Evolutionary conservation across 768 basidiomycete species (phyloP), one percentile per base, ranked within the genome.

Genomic region (Mycena amicta): DNA sequence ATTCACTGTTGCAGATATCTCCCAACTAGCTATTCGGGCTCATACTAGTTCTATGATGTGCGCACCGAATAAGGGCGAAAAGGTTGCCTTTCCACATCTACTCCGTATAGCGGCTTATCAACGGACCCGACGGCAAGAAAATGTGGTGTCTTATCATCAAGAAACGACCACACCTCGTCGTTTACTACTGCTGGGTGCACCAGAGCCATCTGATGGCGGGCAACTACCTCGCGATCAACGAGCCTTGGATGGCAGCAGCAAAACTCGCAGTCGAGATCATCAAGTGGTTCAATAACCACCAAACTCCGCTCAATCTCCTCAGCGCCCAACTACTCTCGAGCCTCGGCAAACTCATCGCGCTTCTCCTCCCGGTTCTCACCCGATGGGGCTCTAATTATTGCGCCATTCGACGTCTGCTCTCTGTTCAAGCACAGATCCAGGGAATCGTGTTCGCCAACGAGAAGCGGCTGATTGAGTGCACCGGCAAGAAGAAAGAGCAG

Each of bases 221-320:
- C 8, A 67, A 73, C 47, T 62, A 60, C 13, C 51, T 68, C 13
- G 63, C 57, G 16, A 27, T 55, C 25, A 62, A 65, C 27, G 57
- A 26, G 3, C 29, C 12, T 16, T 57, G 63, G 50, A 46, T 55
- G 8, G 33, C 37, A 20, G 37, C 49, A 15, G 50, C 63, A 5
- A 49, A 60, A 5, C 41, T 31, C 0, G 63, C 60, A 0, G 26
- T 66, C 15, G 64, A 67, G 12, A 53, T 69, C 8, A 57, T 71
- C 39, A 67, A 67, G 27, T 73, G 66, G 65, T 71, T 72, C 45
- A 72, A 70, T 47, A 70, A 68, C 57, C 72, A 73, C 37, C 37
- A 57, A 3, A 27, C 20, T 3, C 66, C 70, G 0, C 60, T 71
- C 1, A 62, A 57, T 15, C 30, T 67, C 23, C 59, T 73, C 16